Conservation (phyloP, 2,329 filamentous ascomycete genomes). For the Neoarthrinium moseri region DNA sequence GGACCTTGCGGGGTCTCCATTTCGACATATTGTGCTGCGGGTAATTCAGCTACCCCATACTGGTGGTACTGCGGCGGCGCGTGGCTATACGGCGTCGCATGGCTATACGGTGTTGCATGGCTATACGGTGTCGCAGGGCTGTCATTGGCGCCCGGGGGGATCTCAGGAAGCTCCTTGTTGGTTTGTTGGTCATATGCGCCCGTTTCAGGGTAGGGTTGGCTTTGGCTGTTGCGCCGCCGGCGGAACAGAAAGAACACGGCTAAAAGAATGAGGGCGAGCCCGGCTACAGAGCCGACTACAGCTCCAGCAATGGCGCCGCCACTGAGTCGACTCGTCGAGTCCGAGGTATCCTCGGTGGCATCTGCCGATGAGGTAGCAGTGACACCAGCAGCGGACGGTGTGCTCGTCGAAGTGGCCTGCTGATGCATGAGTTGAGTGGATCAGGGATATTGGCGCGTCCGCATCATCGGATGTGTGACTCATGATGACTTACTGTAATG, state of each 20-base stretch:
- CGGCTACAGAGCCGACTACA: constrained; percentile 14
- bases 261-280: constrained; percentile 3
- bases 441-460: too few relatives aligned
- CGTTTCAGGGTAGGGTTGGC: background rate
- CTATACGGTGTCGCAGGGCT: background rate
- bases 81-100: background rate
- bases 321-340: constrained; percentile 6
- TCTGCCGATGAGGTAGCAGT: background rate
- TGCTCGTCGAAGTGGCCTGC: too few relatives aligned
- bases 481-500: too few relatives aligned
- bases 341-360: background rate
- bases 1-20: background rate
- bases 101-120: background rate
- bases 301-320: constrained; percentile 18
- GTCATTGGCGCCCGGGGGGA: background rate
- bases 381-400: too few relatives aligned
- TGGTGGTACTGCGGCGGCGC: background rate
- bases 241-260: constrained; percentile 13
- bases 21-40: background rate
- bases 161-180: background rate
- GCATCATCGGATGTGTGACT: too few relatives aligned
- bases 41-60: constrained; percentile 3
- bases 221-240: constrained; percentile 5
- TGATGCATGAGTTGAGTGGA: too few relatives aligned
- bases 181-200: background rate